Evolutionary conservation across 768 basidiomycete species (phyloP), one percentile per base, ranked within the genome.

Genomic region (Asterophora parasitica): DNA sequence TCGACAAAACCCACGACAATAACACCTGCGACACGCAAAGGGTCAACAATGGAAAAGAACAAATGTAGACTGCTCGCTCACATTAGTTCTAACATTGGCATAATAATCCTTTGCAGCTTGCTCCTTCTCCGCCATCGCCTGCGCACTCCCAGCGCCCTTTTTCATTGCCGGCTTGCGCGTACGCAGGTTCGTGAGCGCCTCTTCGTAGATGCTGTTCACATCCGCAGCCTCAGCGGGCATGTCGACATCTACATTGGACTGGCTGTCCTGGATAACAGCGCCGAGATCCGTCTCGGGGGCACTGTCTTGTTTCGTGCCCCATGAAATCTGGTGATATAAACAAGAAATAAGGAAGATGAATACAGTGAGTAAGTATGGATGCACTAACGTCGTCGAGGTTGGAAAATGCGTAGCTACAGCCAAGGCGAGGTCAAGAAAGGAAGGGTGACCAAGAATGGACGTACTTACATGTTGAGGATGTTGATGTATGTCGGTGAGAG

Each of bases 271-370:
- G 32, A 82, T 79, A 39, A 93, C 88, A 6, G 82, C 81, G 8
- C 92, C 92, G 13, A 96, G 80, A 60, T 95, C 92, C 0, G 78
- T 76, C 43, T 87, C 83, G 0, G 78, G 75, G 2, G 75, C 68
- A 7, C 78, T 77, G 54, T 92, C 88, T 66, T 92, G 88, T 65
- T 97, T 97, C n/a, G 93, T 97, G 4, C 93, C 93, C 93, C 93
- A 91, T 19, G 90, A 90, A 35, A 90, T 89, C 85, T 88, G 58
- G 23, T 3, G 23, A 6, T 3, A 4, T 46, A 17, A 37, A 17
- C 32, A 38, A 39, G 16, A 26, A n/a, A 36, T 17, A 37, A 9
- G 19, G 19, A 28, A 30, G 19, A 32, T 26, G 15, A 17, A 41
- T 16, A 28, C 26, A 19, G 17, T 30, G n/a, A n/a, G 20, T 23